Conservation (phyloP, 805 yeast species). For the Yarrowia hollandica region DNA sequence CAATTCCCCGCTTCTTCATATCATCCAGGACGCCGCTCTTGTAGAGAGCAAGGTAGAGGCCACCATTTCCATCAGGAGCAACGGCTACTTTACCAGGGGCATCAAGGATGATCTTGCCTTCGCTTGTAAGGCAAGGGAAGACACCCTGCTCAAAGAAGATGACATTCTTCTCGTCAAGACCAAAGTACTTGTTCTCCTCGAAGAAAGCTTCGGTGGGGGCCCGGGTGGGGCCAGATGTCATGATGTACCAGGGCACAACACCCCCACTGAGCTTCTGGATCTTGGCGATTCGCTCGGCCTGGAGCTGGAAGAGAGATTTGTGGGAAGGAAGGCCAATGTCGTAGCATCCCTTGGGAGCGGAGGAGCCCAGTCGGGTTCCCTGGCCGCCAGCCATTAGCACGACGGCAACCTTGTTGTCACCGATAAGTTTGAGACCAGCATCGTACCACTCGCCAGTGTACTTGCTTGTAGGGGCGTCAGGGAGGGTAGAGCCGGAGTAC, state of each 20-base stretch:
- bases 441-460: conserved; percentile 44
- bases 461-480: conserved; percentile 40
- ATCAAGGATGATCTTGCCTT: conserved; percentile 73
- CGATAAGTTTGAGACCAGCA: conserved; percentile 68
- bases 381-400: conserved; percentile 98
- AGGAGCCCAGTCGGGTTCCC: conserved; percentile 91
- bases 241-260: conserved; percentile 78
- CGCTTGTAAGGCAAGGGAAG: conserved; percentile 77
- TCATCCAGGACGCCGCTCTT: conserved; percentile 67
- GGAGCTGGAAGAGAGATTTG: conserved; percentile 85
- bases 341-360: conserved; percentile 91
- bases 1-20: conserved; percentile 63
- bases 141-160: conserved; percentile 92
- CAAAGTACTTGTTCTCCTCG: conserved; percentile 62
- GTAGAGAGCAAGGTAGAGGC: conserved; percentile 80
- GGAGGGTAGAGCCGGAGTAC: conserved; percentile 40
- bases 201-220: conserved; percentile 72
- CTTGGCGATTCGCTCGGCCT: conserved; percentile 77
- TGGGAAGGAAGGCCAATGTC: conserved; percentile 81
- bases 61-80: conserved; percentile 99
- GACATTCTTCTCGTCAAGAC: conserved; percentile 60
- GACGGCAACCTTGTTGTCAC: conserved; percentile 77
- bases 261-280: conserved; percentile 53
- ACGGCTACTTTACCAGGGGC: conserved; percentile 59
- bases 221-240: conserved; percentile 92